A percentile compares a stretch with the other conserved stretches of the same genome.
phyloP scores from a whole-genome alignment of 2,329 filamentous ascomycete species.

The Teratosphaeriaceae sp. region DNA sequence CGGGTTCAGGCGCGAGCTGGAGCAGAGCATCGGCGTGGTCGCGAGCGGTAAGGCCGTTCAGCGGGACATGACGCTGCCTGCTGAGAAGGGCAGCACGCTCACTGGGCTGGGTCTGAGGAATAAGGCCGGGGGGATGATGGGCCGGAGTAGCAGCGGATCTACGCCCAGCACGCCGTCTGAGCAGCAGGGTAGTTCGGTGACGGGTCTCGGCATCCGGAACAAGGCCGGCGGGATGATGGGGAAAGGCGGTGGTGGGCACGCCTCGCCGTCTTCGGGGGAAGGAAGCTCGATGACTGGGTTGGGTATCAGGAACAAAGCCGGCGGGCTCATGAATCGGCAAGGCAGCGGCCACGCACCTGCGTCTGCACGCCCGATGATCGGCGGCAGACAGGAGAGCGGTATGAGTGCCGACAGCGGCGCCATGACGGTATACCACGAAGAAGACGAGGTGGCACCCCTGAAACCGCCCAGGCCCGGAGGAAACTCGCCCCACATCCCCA shows the following conservation, averaged over 20 bases:
- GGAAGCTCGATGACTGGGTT: conserved; percentile 42
- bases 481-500: conserved; percentile 2
- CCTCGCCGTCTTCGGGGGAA: conserved; percentile 20
- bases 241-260: background rate
- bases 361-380: background rate
- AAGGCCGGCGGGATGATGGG: conserved; percentile 6
- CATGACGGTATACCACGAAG: conserved; percentile 12
- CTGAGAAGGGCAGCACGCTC: conserved; percentile 36
- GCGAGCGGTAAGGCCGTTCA: conserved; percentile 61
- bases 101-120: conserved; percentile 37
- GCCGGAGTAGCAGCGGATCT: background rate
- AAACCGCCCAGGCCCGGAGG: conserved; percentile 27
- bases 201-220: conserved; percentile 34
- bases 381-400: conserved; percentile 2
- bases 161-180: no score
- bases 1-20: conserved; percentile 58
- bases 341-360: background rate
- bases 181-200: conserved; percentile 40
- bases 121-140: conserved; percentile 6
- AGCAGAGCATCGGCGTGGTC: conserved; percentile 55
- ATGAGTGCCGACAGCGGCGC: background rate
- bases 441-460: conserved; percentile 26
- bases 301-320: conserved; percentile 36
- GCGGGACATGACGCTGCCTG: conserved; percentile 44
- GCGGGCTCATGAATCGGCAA: conserved; percentile 3